Conservation (phyloP, 2,329 filamentous ascomycete genomes). For the Penicillium sp. region DNA sequence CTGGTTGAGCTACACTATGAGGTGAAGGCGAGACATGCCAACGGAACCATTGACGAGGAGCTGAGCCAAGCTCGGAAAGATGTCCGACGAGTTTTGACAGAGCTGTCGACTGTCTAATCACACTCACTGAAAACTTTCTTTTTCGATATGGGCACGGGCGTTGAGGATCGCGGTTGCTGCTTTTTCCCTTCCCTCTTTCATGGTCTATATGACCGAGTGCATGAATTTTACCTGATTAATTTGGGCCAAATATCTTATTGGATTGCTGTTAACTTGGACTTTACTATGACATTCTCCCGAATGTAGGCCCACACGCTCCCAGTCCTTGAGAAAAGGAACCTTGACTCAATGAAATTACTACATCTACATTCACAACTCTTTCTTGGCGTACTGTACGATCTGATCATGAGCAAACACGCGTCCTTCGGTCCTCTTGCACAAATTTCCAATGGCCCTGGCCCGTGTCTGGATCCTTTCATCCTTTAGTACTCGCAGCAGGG, state of each 20-base stretch:
- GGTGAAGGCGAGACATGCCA: conserved; percentile 52
- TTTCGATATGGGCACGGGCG: not conserved
- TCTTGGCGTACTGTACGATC: conserved; percentile 13
- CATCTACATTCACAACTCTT: not conserved
- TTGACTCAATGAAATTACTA: not conserved
- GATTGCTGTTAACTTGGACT: not conserved
- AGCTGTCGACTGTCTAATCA: conserved; percentile 25
- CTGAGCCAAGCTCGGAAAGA: conserved; percentile 50
- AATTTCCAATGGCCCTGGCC: conserved; percentile 10
- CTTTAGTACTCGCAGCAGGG: conserved; percentile 12
- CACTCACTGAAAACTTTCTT: not conserved
- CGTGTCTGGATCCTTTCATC: conserved; percentile 14
- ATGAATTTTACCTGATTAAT: not conserved
- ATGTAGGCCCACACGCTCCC: not conserved
- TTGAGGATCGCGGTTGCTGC: not conserved
- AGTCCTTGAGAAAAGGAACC: not conserved
- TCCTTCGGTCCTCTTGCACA: conserved; percentile 18
- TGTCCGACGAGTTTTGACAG: conserved; percentile 44
- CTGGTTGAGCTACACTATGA: conserved; percentile 56
- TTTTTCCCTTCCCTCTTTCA: not conserved
- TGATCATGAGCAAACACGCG: conserved; percentile 20
- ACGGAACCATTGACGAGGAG: conserved; percentile 46
- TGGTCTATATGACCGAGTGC: not conserved
- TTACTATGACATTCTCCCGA: not conserved
- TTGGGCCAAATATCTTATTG: not conserved